A percentile compares a stretch with the other conserved stretches of the same genome.
These are phyloP conservation scores for Beauveria medogensis DNA, from an alignment of 2,329 filamentous ascomycete species.

Conservation along the genomic window DNA sequence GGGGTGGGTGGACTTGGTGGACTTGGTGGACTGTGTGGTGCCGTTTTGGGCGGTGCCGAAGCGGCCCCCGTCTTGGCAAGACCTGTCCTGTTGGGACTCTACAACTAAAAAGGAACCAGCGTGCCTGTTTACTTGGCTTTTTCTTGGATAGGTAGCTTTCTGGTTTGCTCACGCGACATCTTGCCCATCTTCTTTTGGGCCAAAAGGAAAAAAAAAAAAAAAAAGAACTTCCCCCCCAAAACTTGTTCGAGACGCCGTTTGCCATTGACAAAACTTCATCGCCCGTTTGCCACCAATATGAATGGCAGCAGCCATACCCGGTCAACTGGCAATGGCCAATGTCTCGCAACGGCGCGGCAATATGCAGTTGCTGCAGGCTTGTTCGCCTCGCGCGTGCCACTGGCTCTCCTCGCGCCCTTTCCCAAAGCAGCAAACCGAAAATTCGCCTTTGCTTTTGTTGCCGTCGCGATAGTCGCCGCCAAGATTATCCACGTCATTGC, in stretches of 20 bases:
- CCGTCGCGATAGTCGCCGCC: slow-evolving; percentile 8
- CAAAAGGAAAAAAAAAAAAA: background rate
- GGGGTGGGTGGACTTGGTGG: background rate
- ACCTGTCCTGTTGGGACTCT: background rate
- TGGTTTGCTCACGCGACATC: slow-evolving; percentile 6
- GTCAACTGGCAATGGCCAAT: slow-evolving; percentile 1
- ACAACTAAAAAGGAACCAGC: background rate
- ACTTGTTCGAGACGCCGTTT: background rate
- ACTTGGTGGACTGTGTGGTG: background rate
- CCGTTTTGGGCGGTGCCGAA: background rate
- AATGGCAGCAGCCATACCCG: slow-evolving; percentile 1
- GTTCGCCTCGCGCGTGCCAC: slow-evolving; percentile 1
- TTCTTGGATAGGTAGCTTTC: too few relatives aligned
- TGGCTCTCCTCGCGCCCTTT: background rate
- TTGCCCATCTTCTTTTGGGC: background rate
- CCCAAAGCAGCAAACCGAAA: slow-evolving; percentile 1
- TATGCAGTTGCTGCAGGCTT: background rate
- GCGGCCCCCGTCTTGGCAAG: slow-evolving; percentile 1
- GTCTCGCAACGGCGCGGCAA: background rate
- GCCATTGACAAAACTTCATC: background rate
- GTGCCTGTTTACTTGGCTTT: background rate
- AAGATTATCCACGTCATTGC: slow-evolving; percentile 9
- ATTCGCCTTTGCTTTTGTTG: slow-evolving; percentile 10
- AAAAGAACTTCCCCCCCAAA: background rate
- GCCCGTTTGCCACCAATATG: background rate